A percentile compares a stretch with the other conserved stretches of the same genome.
phyloP scores from a whole-genome alignment of 2,329 filamentous ascomycete genomes.

The Trichoderma atrobrunneum region DNA sequence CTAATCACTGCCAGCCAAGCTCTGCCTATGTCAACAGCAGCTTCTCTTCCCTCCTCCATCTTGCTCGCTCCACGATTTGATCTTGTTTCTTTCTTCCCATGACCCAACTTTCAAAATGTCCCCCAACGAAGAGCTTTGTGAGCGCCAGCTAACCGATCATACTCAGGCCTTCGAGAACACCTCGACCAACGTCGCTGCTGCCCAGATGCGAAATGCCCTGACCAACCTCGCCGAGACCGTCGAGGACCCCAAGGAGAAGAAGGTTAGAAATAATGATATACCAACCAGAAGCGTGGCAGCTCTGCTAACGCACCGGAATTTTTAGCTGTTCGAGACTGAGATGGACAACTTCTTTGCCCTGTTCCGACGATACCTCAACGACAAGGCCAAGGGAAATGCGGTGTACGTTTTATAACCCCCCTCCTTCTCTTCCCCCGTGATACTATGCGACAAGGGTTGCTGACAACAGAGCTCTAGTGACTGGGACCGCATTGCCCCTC shows the following conservation, averaged over 20 bases:
- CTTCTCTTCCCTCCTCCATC: not conserved
- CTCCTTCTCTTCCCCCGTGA: not conserved
- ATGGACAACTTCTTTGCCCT: constrained; percentile 99
- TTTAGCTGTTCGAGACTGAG: constrained; percentile 90
- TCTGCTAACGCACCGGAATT: constrained; percentile 11
- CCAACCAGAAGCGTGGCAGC: not conserved
- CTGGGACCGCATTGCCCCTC: constrained; percentile 95
- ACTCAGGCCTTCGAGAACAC: constrained; percentile 96
- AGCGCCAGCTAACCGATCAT: constrained; percentile 28
- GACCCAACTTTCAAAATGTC: not conserved
- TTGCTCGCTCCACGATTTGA: not conserved
- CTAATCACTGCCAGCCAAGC: not conserved
- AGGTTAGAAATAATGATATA: constrained; percentile 53
- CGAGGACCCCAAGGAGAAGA: constrained; percentile 74
- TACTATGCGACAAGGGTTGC: not conserved
- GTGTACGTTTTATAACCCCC: constrained; percentile 53
- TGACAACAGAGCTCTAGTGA: constrained; percentile 53
- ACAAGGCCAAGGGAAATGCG: constrained; percentile 96
- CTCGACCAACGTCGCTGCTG: constrained; percentile 94
- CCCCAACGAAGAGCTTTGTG: not conserved
- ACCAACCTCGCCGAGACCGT: constrained; percentile 91
- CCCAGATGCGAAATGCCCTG: constrained; percentile 97
- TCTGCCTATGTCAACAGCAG: not conserved
- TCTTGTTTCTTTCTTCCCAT: not conserved
- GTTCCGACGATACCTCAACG: constrained; percentile 96